Evolutionary conservation across 2,329 filamentous ascomycete species (phyloP).

Genomic region (Fusarium concolor): DNA sequence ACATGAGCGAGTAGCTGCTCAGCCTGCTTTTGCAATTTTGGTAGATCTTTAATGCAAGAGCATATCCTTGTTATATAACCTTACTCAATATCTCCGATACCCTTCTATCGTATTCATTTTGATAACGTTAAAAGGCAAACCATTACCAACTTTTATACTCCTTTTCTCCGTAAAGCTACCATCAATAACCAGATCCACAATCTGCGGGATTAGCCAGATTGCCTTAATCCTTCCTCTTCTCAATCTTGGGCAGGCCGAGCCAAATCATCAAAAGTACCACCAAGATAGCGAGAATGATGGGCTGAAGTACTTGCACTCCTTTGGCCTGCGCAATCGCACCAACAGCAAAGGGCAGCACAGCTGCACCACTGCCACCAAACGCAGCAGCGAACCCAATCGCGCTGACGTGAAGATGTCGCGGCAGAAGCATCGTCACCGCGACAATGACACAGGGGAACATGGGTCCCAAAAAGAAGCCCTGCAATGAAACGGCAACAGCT

Average conservation of each 20-base stretch:
- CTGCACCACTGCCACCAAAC: slow-evolving; percentile 78
- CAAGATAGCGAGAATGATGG: slow-evolving; percentile 65
- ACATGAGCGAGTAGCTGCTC: too few species aligned
- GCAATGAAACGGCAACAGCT: slow-evolving; percentile 75
- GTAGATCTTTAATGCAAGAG: too few species aligned
- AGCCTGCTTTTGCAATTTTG: too few species aligned
- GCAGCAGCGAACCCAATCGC: slow-evolving; percentile 83
- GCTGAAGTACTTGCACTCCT: slow-evolving; percentile 68
- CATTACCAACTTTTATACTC: too few species aligned
- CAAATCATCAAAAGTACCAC: slow-evolving; percentile 59
- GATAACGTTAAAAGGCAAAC: too few species aligned
- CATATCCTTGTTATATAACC: too few species aligned
- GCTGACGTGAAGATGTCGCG: slow-evolving; percentile 77
- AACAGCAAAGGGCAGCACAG: slow-evolving; percentile 72
- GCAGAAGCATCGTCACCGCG: slow-evolving; percentile 75
- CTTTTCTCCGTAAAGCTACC: too few species aligned
- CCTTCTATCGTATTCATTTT: too few species aligned
- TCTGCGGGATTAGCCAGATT: too few species aligned
- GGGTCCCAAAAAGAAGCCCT: slow-evolving; percentile 84
- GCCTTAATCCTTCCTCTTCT: slow-evolving; percentile 53
- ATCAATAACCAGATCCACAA: too few species aligned
- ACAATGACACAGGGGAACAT: slow-evolving; percentile 80
- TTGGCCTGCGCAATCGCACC: slow-evolving; percentile 71
- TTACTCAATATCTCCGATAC: too few species aligned
- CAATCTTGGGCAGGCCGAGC: slow-evolving; percentile 57